phyloP scores from a whole-genome alignment of 2,329 filamentous ascomycete genomes.

The Fusarium nelsonii region DNA sequence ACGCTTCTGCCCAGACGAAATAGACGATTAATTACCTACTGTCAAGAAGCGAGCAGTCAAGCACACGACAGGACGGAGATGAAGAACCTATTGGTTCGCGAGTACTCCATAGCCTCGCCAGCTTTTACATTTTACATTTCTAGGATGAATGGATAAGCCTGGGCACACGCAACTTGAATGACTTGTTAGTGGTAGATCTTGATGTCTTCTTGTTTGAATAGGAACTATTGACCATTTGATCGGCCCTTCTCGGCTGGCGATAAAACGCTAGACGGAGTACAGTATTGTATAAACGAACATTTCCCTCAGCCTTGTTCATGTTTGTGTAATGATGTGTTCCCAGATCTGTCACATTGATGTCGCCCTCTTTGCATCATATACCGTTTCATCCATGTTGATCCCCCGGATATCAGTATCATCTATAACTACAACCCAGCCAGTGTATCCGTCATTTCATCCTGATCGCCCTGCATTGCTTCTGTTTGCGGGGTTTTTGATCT shows the following conservation, averaged over 20 bases:
- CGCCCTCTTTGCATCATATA: slow-evolving; percentile 36
- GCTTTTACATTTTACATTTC: neutral
- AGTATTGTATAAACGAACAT: neutral
- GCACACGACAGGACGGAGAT: slow-evolving; percentile 32
- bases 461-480: slow-evolving; percentile 26
- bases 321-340: slow-evolving; percentile 20
- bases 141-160: slow-evolving; percentile 13
- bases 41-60: slow-evolving; percentile 34
- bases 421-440: slow-evolving; percentile 10
- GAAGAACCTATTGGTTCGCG: slow-evolving; percentile 30
- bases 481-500: slow-evolving; percentile 35
- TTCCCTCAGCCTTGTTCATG: slow-evolving; percentile 25
- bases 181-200: neutral
- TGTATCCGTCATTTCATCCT: slow-evolving; percentile 14
- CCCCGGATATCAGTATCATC: slow-evolving; percentile 22
- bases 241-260: slow-evolving; percentile 29
- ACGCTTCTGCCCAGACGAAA: slow-evolving; percentile 24
- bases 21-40: slow-evolving; percentile 28
- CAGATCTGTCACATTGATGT: slow-evolving; percentile 36
- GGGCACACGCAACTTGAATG: slow-evolving; percentile 18
- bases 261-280: neutral
- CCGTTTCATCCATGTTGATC: slow-evolving; percentile 39
- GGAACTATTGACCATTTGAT: slow-evolving; percentile 14
- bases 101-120: slow-evolving; percentile 17
- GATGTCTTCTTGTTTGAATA: neutral